Evolutionary conservation across 352 stramenopile species (phyloP).

Genomic region (Globisporangium splendens): DNA sequence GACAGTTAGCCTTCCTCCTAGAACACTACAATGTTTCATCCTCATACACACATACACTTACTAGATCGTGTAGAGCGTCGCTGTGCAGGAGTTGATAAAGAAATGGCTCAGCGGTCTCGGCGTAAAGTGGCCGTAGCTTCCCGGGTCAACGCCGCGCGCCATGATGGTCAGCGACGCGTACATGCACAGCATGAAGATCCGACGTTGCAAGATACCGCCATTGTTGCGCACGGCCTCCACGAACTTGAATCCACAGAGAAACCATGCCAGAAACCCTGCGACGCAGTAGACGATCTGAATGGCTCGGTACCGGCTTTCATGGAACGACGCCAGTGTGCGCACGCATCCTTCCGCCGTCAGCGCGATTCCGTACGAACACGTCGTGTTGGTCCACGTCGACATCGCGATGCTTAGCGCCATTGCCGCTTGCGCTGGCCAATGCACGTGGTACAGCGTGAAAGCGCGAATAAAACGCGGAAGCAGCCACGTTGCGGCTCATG

Average conservation of each 20-base stretch:
- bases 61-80: conserved; percentile 56
- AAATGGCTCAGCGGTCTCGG: conserved; percentile 38
- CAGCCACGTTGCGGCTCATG: no score
- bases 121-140: conserved; percentile 44
- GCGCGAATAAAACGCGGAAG: no score
- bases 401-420: no score
- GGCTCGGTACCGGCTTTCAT: no score
- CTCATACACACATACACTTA: conserved; percentile 18
- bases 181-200: conserved; percentile 45
- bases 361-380: no score
- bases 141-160: conserved; percentile 47
- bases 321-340: no score
- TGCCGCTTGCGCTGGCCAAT: no score
- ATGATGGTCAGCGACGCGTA: conserved; percentile 51
- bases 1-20: background rate
- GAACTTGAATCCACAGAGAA: conserved; percentile 43
- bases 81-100: conserved; percentile 56
- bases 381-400: no score
- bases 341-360: no score
- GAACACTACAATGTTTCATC: no score
- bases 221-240: conserved; percentile 28
- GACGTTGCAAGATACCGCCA: conserved; percentile 43
- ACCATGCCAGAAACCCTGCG: conserved; percentile 28
- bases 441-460: no score
- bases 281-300: conserved; percentile 37